Evolutionary conservation across 495 filamentous ascomycete species (phyloP).

Genomic region (Neohortaea acidophila): DNA sequence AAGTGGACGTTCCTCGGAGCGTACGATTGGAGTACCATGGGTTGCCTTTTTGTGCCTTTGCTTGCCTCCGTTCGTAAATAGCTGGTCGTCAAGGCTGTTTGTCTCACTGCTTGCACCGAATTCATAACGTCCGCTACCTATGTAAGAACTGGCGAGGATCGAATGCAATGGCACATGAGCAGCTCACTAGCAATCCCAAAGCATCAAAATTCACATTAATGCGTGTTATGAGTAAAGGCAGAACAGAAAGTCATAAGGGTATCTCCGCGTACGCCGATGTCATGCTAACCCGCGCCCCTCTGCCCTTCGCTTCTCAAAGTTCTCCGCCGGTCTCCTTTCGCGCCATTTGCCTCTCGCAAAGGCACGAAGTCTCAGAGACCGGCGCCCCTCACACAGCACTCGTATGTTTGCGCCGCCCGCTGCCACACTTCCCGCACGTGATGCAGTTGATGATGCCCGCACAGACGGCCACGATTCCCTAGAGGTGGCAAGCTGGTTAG

Average conservation of each 20-base stretch:
- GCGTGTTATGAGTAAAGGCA: neutral
- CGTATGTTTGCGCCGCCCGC: conserved; percentile 8
- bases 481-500: neutral
- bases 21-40: too few relatives aligned
- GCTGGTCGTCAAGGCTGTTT: too few relatives aligned
- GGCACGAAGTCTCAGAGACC: neutral
- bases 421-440: conserved; percentile 17
- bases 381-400: conserved; percentile 14
- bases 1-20: too few relatives aligned
- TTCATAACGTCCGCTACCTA: too few relatives aligned
- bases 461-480: conserved; percentile 54
- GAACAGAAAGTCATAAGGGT: neutral
- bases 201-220: too few relatives aligned
- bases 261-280: neutral
- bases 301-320: neutral
- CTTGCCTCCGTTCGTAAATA: too few relatives aligned
- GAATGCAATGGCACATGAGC: too few relatives aligned
- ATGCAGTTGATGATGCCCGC: conserved; percentile 37
- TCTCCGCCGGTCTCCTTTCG: neutral
- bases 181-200: too few relatives aligned
- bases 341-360: neutral
- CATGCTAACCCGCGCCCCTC: neutral
- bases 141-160: too few relatives aligned
- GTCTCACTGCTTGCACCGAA: too few relatives aligned
- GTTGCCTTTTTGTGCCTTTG: too few relatives aligned